Conservation (phyloP, 2,329 filamentous ascomycete genomes). For the Ascochyta clinopodiicola region DNA sequence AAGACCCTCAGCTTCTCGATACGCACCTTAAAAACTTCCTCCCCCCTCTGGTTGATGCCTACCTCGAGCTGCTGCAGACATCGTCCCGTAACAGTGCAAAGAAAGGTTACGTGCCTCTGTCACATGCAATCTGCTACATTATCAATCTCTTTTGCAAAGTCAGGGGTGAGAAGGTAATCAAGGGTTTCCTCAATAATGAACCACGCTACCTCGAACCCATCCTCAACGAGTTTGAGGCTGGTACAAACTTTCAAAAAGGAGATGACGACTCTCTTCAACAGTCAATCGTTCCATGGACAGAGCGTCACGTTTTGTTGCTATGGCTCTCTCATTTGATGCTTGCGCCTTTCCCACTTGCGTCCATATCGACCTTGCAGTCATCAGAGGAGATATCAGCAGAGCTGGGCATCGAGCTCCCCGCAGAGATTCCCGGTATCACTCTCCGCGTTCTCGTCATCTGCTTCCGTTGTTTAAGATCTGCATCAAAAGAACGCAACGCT, state of each 20-base stretch:
- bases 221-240: slow-evolving; percentile 74
- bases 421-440: slow-evolving; percentile 71
- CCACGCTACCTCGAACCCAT: slow-evolving; percentile 83
- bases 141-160: slow-evolving; percentile 95
- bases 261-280: slow-evolving; percentile 25
- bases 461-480: slow-evolving; percentile 71
- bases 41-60: slow-evolving; percentile 75
- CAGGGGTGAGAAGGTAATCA: slow-evolving; percentile 88
- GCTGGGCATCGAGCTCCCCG: slow-evolving; percentile 62
- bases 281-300: slow-evolving; percentile 69
- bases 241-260: slow-evolving; percentile 38
- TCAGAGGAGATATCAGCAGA: slow-evolving; percentile 38
- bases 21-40: slow-evolving; percentile 79
- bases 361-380: slow-evolving; percentile 69
- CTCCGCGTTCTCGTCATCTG: slow-evolving; percentile 74
- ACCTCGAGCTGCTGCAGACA: slow-evolving; percentile 68
- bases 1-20: slow-evolving; percentile 92
- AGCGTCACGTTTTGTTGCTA: slow-evolving; percentile 83
- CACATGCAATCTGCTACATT: slow-evolving; percentile 73
- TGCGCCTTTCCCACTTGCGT: slow-evolving; percentile 87
- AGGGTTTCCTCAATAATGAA: slow-evolving; percentile 90
- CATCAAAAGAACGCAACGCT: slow-evolving; percentile 88
- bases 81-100: slow-evolving; percentile 27
- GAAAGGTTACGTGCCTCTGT: slow-evolving; percentile 37
- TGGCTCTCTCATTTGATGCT: slow-evolving; percentile 69